phyloP scores from a whole-genome alignment of 2,329 filamentous ascomycete species.

The Paecilomyces dactylethromorphus region DNA sequence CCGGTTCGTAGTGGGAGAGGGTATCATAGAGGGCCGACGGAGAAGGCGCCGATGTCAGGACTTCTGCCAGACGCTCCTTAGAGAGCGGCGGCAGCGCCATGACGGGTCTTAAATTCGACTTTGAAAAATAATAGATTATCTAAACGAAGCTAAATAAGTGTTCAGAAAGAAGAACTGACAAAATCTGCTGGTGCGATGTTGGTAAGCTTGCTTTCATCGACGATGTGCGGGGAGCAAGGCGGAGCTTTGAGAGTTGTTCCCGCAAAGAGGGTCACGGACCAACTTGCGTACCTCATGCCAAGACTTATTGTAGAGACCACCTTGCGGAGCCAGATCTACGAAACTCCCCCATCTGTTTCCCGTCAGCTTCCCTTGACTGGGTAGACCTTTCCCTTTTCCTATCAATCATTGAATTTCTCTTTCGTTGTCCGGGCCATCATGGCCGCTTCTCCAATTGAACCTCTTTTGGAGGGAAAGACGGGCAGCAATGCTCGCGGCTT shows the following conservation, averaged over 20 bases:
- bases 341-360: constrained; percentile 12
- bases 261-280: constrained; percentile 6
- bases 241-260: constrained; percentile 19
- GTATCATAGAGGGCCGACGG: constrained; percentile 28
- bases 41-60: constrained; percentile 20
- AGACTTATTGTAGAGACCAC: constrained; percentile 36
- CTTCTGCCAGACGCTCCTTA: constrained; percentile 20
- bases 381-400: constrained; percentile 19
- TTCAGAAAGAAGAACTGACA: constrained; percentile 1
- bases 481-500: constrained; percentile 76
- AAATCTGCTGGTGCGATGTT: background rate
- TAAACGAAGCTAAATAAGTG: background rate
- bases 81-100: constrained; percentile 27
- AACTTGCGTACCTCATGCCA: constrained; percentile 20
- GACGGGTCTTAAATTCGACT: background rate
- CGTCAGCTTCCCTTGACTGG: constrained; percentile 8
- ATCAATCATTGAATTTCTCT: constrained; percentile 22
- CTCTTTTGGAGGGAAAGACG: constrained; percentile 70
- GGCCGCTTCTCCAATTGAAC: constrained; percentile 42
- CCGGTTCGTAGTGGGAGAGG: constrained; percentile 28
- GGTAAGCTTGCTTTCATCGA: constrained; percentile 4
- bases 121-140: too few species aligned
- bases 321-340: constrained; percentile 29
- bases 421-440: constrained; percentile 34
- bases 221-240: constrained; percentile 24